Base-by-base conservation (phyloP, 2,329 filamentous ascomycete genomes). In the Aquanectria penicillioides region DNA sequence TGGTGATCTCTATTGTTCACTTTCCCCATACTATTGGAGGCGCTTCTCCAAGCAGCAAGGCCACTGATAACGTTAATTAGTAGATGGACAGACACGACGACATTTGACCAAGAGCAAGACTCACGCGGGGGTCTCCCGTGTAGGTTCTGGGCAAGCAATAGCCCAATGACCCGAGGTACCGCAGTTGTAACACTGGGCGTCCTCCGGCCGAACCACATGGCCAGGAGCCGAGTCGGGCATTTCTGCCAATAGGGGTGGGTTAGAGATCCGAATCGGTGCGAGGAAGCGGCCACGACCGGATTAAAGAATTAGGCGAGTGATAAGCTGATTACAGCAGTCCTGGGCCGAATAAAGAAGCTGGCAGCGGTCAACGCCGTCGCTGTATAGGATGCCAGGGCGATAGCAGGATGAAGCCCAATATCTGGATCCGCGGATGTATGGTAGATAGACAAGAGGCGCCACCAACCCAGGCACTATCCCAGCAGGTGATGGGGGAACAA, bases 161-260 rank as follows among this genome's bases (percentile, higher is more conserved):
- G 81, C 75, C 76, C 82, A 85, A 67, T 86, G 84, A 4, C 81
- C 80, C 25, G 73, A 71, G 43, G 72, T 69, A 49, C 82, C 82
- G 64, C 84, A 86, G 66, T 85, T 86, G 69, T 84, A 85, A 70
- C 84, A 86, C 62, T 77, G 71, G 46, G 75, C 67, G 56, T 78
- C 75, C 40, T 77, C 73, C 23, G 74, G 59, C 20, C 68, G 74
- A 57, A 70, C 65, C 33, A 58, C 49, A 44, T 73, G 68, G 57
- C 68, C 68, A 51, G 70, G 59, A 44, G 66, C 58, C 50, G 73
- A 54, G 33, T 71, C 69, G 34, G 72, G 47, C 74, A 77, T 77
- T 20, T 47, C 49, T 59, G 36, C 29, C 23, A 29, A 44, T 36
- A 22, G 22, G 33, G 37, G 17, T 20, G 29, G 29, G 18, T 22